A percentile compares a stretch with the other conserved stretches of the same genome.
These are phyloP conservation scores for Umbelopsis sp. DNA, from an alignment of 192 early-diverging fungal species.

Conservation along the genomic window DNA sequence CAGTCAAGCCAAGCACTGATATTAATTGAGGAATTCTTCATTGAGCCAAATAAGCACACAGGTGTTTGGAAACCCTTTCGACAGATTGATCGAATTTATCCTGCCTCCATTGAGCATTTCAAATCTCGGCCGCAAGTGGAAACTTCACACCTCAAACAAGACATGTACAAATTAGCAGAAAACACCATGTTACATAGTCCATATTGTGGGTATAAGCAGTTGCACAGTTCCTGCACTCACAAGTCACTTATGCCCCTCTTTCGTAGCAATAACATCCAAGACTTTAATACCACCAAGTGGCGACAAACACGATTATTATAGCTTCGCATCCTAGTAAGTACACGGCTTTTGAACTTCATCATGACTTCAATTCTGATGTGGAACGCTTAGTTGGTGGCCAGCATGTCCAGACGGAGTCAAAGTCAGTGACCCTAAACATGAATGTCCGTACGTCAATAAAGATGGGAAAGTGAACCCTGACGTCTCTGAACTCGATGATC, in stretches of 20 bases:
- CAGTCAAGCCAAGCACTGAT: too few species aligned
- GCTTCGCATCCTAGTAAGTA: background rate
- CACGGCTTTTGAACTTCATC: background rate
- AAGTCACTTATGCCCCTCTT: background rate
- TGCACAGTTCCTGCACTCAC: background rate
- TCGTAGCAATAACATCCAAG: conserved; percentile 1
- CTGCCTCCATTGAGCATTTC: background rate
- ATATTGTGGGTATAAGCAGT: background rate
- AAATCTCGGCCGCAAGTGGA: background rate
- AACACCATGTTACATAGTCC: background rate
- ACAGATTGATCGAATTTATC: conserved; percentile 1
- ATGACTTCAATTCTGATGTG: background rate
- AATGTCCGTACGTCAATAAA: background rate
- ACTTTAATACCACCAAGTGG: background rate
- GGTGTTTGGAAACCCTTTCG: background rate
- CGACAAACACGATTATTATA: background rate
- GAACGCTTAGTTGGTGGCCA: background rate
- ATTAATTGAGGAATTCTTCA: background rate
- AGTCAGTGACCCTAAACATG: conserved; percentile 1
- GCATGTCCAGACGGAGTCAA: background rate
- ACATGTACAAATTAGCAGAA: background rate
- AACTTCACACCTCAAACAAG: background rate
- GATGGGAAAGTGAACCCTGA: background rate
- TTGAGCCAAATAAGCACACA: background rate
- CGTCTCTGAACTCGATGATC: background rate